Evolutionary conservation across 495 filamentous ascomycete species (phyloP), one percentile per base, ranked within the genome.

Genomic region (Friedmanniomyces simplex): DNA sequence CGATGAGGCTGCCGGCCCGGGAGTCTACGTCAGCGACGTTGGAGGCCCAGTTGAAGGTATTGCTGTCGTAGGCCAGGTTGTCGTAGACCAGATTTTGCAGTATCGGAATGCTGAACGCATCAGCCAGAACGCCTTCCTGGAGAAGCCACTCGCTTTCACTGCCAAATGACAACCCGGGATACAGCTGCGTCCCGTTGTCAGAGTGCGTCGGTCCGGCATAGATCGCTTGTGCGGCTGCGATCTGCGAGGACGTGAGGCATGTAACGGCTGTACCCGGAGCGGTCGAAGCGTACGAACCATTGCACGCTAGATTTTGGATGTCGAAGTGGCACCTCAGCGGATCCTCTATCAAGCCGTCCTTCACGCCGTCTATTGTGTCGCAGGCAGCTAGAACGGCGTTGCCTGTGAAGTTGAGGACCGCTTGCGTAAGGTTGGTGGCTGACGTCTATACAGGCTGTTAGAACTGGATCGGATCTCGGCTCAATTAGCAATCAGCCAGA

Each of bases 71-170:
- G 12, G 76, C 77, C 20, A 85, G 71, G 57, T 86, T 79, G 63
- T 85, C 73, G 62, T 82, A 83, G 22, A 82, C 78, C 22, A 84
- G 68, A 5, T 83, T 75, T 63, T 83, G 80, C 81, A 85, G 80
- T 63, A 86, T 81, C 1, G 81, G 82, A 14, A 70, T 66, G 11
- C 66, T 63, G 62, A 71, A 74, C 2, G 55, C 50, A 10, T 68
- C 20, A 10, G 68, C 66, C 1, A 75, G 62, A 18, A 67, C 4
- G 20, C 53, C 54, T 52, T 61, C 59, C 51, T 75, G 73, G 14
- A 47, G 1, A 11, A 69, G 52, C 71, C 69, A 61, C 36, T 43
- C 32, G n/a, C 68, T 22, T 62, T 62, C 25, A 56, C 65, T 59
- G 72, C 74, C 26, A 64, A 70, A 41, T 62, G 68, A 21, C 68